Evolutionary conservation across 192 early-diverging fungal species (phyloP).

Genomic region (Backusella tuberculispora): DNA sequence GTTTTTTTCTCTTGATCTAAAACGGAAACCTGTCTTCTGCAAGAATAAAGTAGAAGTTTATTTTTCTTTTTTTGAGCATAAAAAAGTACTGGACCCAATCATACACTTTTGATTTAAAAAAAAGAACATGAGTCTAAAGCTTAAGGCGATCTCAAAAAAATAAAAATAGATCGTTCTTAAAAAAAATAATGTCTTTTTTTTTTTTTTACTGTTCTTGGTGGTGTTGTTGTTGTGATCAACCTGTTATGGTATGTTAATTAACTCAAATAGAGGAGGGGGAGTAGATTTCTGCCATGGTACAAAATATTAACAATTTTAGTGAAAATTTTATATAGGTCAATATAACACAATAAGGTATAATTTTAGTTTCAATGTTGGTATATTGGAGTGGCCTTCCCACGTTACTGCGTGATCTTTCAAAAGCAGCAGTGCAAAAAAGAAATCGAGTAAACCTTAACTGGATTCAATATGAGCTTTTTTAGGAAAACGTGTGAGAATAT

Average conservation of each 20-base stretch:
- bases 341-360: conserved; percentile 2
- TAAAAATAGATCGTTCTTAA: background rate
- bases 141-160: background rate
- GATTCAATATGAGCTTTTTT: background rate
- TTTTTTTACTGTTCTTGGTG: too few relatives aligned
- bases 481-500: conserved; percentile 14
- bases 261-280: background rate
- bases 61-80: conserved; percentile 10
- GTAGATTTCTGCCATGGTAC: background rate
- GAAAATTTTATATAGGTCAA: background rate
- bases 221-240: background rate
- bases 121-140: background rate
- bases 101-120: background rate
- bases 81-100: background rate
- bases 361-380: background rate
- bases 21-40: background rate
- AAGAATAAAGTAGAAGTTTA: conserved; percentile 7
- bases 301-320: background rate
- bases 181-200: background rate
- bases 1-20: background rate
- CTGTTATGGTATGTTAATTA: background rate
- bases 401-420: background rate
- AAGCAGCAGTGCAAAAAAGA: background rate
- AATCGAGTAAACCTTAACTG: background rate
- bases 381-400: background rate